Conservation (phyloP, 176 grass and related monocot species). For the Oryza glaberrima region DNA sequence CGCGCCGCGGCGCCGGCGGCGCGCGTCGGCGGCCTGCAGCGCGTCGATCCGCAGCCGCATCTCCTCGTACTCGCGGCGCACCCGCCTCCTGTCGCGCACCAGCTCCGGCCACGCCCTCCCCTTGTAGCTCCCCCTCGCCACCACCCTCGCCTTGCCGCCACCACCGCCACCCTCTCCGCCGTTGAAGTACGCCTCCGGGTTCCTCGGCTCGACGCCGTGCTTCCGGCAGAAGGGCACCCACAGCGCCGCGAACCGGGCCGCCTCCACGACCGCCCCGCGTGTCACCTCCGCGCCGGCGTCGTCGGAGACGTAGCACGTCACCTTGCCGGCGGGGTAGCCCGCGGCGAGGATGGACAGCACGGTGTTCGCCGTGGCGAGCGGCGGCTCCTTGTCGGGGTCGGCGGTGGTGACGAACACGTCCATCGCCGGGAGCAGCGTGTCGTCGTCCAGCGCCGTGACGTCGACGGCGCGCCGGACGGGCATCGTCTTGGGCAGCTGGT, state of each 20-base stretch:
- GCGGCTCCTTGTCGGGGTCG: constrained; percentile 35
- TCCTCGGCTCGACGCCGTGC: constrained; percentile 32
- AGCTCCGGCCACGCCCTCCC: constrained; percentile 25
- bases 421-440: background rate
- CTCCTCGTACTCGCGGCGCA: constrained; percentile 47
- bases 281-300: constrained; percentile 30
- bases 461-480: constrained; percentile 1
- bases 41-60: constrained; percentile 35
- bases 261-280: background rate
- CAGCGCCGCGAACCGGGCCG: background rate
- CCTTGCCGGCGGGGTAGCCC: constrained; percentile 28
- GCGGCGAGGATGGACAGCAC: constrained; percentile 39
- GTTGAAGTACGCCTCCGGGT: constrained; percentile 28
- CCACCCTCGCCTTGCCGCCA: background rate
- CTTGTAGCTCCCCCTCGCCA: background rate
- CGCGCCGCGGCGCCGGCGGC: background rate
- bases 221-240: constrained; percentile 46
- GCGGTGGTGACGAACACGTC: constrained; percentile 40
- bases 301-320: constrained; percentile 43
- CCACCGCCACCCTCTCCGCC: background rate
- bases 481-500: constrained; percentile 32
- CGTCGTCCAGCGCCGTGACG: background rate
- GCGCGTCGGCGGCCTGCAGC: constrained; percentile 9
- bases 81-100: constrained; percentile 10
- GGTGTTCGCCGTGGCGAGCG: constrained; percentile 32